Evolutionary conservation across 1,139 yeast species (phyloP), one percentile per base, ranked within the genome.

Genomic region (Taphrina communis): DNA sequence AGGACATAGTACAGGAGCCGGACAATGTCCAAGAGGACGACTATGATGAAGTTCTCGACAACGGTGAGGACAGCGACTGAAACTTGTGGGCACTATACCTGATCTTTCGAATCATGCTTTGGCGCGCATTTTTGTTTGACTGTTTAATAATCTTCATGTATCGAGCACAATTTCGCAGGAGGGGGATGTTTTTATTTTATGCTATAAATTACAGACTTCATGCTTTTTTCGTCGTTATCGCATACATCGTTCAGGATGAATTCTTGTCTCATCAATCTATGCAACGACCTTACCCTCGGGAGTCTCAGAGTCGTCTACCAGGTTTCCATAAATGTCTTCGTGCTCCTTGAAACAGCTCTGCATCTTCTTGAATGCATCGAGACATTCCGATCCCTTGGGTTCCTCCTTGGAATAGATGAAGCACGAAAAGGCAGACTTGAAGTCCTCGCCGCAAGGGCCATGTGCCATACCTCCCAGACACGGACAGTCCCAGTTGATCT

Each of bases 401-500:
- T 94, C 99, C 70, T 90, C 88, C 77, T 89, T 92, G 12, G 98
- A 92, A 82, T 89, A 93, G 51, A 95, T 94, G 77, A 95, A 95
- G 79, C 99, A 95, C 9, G 97, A 85, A 78, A 95, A 95, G 0
- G 99, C 98, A 70, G 86, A 94, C 82, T 94, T 93, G 81, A 90
- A 90, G 77, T 90, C 95, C 77, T 89, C 95, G 71, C 96, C 96
- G 80, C 96, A 90, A 71, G 96, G 95, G 0, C 96, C 96, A 39
- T 72, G 71, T 6, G 71, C 72, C 70, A 70, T 94, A 65, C 99
- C 99, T 53, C 99, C 99, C 71, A 95, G 83, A 80, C 99, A 95
- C n/a, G 99, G 97, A 79, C 99, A 95, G 77, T 95, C 99, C 99
- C 99, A 95, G 86, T 95, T 94, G 80, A 95, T 95, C 79, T 94